Evolutionary conservation across 306 rosid genomes (phyloP).

Genomic region (Sesbania bispinosa): DNA sequence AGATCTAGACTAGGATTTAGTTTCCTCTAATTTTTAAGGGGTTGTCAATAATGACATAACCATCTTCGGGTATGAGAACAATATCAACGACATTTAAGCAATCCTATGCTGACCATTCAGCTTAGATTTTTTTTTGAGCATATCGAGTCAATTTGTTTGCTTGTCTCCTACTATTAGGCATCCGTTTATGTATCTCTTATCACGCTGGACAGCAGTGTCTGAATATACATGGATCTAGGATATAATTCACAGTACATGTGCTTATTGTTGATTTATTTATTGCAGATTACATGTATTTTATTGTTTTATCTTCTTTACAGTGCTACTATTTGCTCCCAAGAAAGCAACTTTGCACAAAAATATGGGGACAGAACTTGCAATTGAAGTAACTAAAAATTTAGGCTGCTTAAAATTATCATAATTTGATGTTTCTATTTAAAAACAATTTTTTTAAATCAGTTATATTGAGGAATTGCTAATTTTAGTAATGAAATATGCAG

Average conservation of each 20-base stretch:
- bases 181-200: not conserved
- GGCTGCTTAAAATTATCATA: not conserved
- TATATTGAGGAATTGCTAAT: not conserved
- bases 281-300: not conserved
- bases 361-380: not conserved
- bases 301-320: not conserved
- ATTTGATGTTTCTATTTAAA: not conserved
- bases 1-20: not conserved
- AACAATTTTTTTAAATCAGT: not conserved
- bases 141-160: not conserved
- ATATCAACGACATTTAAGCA: slow-evolving; percentile 2
- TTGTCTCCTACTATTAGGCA: not conserved
- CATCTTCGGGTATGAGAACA: slow-evolving; percentile 4
- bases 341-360: not conserved
- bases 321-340: not conserved
- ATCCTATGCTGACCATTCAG: not conserved
- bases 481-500: not conserved
- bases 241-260: not conserved
- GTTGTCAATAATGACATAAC: not conserved
- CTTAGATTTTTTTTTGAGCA: slow-evolving; percentile 5
- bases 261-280: not conserved
- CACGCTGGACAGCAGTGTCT: not conserved
- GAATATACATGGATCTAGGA: not conserved
- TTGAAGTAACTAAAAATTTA: not conserved
- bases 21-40: not conserved